Evolutionary conservation across 441 rosid species (phyloP).

Genomic region (Erysimum cheiri): DNA sequence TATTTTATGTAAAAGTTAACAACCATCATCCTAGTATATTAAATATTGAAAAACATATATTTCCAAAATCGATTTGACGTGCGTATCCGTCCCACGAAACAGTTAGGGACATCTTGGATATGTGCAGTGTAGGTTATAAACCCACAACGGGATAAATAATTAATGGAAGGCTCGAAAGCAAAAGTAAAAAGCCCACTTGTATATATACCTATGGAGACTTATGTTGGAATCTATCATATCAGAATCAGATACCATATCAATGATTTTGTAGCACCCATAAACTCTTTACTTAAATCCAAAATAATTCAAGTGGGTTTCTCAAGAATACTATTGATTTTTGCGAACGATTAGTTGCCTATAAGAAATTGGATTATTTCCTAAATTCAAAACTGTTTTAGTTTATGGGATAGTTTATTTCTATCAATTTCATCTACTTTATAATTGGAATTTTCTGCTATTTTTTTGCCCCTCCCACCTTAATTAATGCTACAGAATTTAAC

Average conservation of each 20-base stretch:
- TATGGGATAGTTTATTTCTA: slow-evolving; percentile 5
- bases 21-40: background rate
- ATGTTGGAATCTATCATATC: slow-evolving; percentile 34
- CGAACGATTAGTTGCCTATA: background rate
- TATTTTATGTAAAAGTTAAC: background rate
- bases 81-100: slow-evolving; percentile 37
- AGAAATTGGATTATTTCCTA: background rate
- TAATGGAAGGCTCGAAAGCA: slow-evolving; percentile 39
- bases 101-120: slow-evolving; percentile 34
- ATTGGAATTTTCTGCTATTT: background rate
- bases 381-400: background rate
- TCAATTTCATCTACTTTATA: background rate
- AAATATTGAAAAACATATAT: background rate
- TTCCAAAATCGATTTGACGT: slow-evolving; percentile 36
- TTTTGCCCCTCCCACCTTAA: too few species aligned
- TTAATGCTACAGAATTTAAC: too few species aligned
- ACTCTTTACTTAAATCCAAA: background rate
- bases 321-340: background rate
- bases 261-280: slow-evolving; percentile 23
- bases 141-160: slow-evolving; percentile 36
- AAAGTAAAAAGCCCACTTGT: slow-evolving; percentile 39
- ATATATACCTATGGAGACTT: slow-evolving; percentile 25
- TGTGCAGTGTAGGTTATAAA: slow-evolving; percentile 36
- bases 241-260: slow-evolving; percentile 35
- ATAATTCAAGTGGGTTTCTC: slow-evolving; percentile 10